Base-by-base conservation (phyloP, 768 basidiomycete species). In the Macrocybe gigantea region DNA sequence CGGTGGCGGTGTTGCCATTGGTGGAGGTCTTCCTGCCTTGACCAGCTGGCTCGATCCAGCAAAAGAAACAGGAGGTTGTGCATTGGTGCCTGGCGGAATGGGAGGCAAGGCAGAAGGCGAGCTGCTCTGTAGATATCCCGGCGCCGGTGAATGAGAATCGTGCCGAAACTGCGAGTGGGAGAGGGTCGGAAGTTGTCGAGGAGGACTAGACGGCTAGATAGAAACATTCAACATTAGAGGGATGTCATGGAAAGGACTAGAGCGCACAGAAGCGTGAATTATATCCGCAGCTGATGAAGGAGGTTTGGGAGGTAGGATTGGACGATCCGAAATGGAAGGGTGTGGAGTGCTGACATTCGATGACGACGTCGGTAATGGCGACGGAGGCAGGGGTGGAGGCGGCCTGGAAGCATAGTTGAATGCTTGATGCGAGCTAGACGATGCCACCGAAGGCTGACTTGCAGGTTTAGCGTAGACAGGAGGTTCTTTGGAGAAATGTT, bases 381-480 rank as follows among this genome's bases (percentile, higher is more conserved):
- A 15, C 12, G 64, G 59, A 29, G 46, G 14, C 14, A 55, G 57
- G 5, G 66, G 47, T 37, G 67, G 63, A 9, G 70, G 70, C 22
- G 22, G 22, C 22, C 4, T 15, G 69, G 67, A 44, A 72, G 74
- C 42, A 64, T 67, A 31, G 50, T 53, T 44, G 55, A 55, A 44
- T 56, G 60, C 14, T 42, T 37, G 38, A 41, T 49, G 31, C 31
- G 56, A 41, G 53, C 42, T 7, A 46, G 50, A 15, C 41, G 22
- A 31, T 35, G 58, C 32, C 53, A 51, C 22, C 59, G 56, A 41
- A 15, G 47, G 41, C 33, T 59, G 38, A 14, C 63, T 52, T 56
- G 71, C 77, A 11, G 90, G 85, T 65, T 86, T 92, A 32, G 94
- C 83, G 62, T 93, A 96, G 11, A 98, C 81, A 6, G 94, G 94